These are phyloP conservation scores for Aspergillus amoenus DNA, from an alignment of 2,329 filamentous ascomycete species.

Conservation along the genomic window DNA sequence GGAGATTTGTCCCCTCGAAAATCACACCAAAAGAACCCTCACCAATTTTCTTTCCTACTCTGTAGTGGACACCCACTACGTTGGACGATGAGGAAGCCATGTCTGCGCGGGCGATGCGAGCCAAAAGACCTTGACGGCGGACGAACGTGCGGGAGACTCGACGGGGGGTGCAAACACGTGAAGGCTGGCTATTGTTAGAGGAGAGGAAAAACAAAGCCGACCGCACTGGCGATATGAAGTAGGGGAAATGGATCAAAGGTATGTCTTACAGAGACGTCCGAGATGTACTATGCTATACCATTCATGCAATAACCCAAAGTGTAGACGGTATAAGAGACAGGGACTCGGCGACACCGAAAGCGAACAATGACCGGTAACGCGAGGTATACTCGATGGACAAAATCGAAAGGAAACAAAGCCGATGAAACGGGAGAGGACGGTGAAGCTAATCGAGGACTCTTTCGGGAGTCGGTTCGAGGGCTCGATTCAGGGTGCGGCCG, in stretches of 20 bases:
- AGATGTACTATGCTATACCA: slow-evolving; percentile 19
- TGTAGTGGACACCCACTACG: slow-evolving; percentile 97
- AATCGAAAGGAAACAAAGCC: neutral
- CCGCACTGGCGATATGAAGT: neutral
- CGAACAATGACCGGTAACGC: slow-evolving; percentile 11
- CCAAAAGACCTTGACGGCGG: slow-evolving; percentile 16
- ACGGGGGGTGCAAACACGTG: slow-evolving; percentile 19
- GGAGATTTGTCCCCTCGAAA: slow-evolving; percentile 95
- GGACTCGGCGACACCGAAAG: slow-evolving; percentile 3
- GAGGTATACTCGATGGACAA: slow-evolving; percentile 5
- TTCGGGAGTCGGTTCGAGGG: neutral
- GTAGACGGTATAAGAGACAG: neutral
- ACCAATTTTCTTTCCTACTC: slow-evolving; percentile 98
- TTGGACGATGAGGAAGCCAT: slow-evolving; percentile 93
- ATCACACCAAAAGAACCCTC: slow-evolving; percentile 98
- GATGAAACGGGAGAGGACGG: neutral
- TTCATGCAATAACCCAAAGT: slow-evolving; percentile 18
- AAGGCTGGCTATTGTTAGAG: slow-evolving; percentile 19
- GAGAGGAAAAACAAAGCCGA: neutral
- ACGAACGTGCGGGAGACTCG: slow-evolving; percentile 14
- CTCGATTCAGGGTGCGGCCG: neutral
- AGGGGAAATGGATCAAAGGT: neutral
- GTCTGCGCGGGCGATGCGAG: slow-evolving; percentile 9
- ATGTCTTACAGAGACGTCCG: slow-evolving; percentile 17
- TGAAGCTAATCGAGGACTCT: neutral